These are phyloP conservation scores for Aaosphaeria arxii DNA, from an alignment of 2,329 filamentous ascomycete genomes.

Conservation along the genomic window DNA sequence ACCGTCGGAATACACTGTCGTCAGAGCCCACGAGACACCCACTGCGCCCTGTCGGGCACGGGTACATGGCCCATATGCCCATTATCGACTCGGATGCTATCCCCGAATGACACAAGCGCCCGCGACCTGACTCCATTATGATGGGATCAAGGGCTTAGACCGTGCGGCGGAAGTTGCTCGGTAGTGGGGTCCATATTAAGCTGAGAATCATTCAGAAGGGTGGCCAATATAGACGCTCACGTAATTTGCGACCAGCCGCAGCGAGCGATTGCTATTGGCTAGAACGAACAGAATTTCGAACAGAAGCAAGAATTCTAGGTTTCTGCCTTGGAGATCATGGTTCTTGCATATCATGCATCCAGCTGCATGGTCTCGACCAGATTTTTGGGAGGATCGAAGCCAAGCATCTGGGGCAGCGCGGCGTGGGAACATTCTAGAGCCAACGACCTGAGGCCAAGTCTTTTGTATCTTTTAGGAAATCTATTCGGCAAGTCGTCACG, in stretches of 20 bases:
- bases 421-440: neutral
- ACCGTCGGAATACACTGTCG: neutral
- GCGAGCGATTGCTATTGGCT: neutral
- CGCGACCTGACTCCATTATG: neutral
- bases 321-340: constrained; percentile 1
- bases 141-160: neutral
- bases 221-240: constrained; percentile 6
- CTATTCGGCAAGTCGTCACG: too few relatives aligned
- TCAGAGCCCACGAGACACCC: neutral
- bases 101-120: constrained; percentile 3
- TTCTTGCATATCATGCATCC: neutral
- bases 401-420: neutral
- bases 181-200: constrained; percentile 7
- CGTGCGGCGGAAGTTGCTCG: constrained; percentile 1
- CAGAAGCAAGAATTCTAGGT: neutral
- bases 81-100: constrained; percentile 3
- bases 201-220: constrained; percentile 1
- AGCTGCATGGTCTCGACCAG: neutral
- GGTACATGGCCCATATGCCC: neutral
- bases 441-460: neutral
- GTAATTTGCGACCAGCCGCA: constrained; percentile 4
- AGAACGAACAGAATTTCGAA: neutral
- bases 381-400: neutral
- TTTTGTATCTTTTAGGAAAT: too few relatives aligned
- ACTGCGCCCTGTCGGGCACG: neutral